phyloP scores from a whole-genome alignment of 164 flowering plant species.

The Nymphaea colorata region DNA sequence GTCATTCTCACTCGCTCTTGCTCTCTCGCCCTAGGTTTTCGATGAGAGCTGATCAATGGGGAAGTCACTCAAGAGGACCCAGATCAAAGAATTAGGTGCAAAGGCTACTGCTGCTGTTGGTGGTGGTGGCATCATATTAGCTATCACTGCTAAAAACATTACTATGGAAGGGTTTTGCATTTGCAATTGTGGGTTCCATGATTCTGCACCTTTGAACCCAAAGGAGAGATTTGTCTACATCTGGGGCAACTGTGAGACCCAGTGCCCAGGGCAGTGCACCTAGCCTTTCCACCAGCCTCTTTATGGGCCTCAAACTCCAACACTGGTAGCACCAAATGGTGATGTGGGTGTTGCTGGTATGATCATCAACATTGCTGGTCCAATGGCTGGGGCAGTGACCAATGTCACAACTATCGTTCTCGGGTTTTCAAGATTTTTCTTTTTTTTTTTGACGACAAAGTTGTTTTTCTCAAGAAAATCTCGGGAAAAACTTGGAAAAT shows the following conservation, averaged over 20 bases:
- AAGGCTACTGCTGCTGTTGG: conserved; percentile 7
- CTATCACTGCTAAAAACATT: conserved; percentile 27
- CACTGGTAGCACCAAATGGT: conserved; percentile 13
- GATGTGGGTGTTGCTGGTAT: conserved; percentile 19
- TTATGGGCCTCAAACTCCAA: conserved; percentile 12
- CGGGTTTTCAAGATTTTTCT: too few species aligned
- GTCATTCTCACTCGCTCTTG: too few species aligned
- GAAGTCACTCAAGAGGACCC: conserved; percentile 17
- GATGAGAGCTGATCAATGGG: conserved; percentile 26
- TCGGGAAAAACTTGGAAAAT: too few species aligned
- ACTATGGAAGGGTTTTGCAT: conserved; percentile 38
- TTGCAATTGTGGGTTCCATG: conserved; percentile 34
- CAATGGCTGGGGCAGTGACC: conserved; percentile 15
- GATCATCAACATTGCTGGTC: conserved; percentile 11
- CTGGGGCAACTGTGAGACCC: conserved; percentile 15
- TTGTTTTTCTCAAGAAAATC: too few species aligned
- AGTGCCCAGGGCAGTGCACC: conserved; percentile 18
- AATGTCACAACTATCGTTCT: too few species aligned
- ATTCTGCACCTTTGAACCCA: conserved; percentile 5
- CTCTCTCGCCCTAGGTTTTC: conserved; percentile 6
- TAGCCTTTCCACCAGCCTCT: conserved; percentile 21
- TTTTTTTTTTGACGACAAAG: too few species aligned
- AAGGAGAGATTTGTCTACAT: conserved; percentile 7
- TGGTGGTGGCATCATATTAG: conserved; percentile 13
- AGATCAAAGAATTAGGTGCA: conserved; percentile 19